phyloP scores from a whole-genome alignment of 495 filamentous ascomycete genomes.

The Aspergillus saccharolyticus region DNA sequence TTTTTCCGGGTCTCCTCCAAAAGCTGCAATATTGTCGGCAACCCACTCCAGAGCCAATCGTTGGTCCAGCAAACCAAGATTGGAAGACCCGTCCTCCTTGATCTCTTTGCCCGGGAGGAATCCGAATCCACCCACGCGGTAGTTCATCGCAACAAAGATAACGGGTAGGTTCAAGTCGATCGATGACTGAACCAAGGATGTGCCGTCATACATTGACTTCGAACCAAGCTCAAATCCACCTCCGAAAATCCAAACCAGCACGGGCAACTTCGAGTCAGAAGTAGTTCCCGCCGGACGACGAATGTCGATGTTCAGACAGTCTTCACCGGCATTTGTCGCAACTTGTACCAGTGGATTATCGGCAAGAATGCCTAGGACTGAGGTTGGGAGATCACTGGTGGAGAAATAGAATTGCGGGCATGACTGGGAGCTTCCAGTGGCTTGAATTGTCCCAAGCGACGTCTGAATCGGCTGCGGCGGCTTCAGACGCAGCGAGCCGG shows the following conservation, averaged over 20 bases:
- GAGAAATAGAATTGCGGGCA: conserved; percentile 51
- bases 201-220: conserved; percentile 55
- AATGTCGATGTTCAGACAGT: conserved; percentile 66
- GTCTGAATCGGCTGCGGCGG: conserved; percentile 50
- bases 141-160: conserved; percentile 71
- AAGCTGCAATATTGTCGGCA: conserved; percentile 49
- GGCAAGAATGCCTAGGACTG: conserved; percentile 48
- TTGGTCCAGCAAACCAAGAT: conserved; percentile 51
- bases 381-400: conserved; percentile 31
- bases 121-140: conserved; percentile 68
- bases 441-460: conserved; percentile 47
- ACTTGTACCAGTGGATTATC: conserved; percentile 56
- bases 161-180: conserved; percentile 55
- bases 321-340: conserved; percentile 45
- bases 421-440: conserved; percentile 41
- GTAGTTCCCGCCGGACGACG: conserved; percentile 54
- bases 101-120: conserved; percentile 69
- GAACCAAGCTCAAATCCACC: conserved; percentile 61
- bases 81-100: conserved; percentile 56
- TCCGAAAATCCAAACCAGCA: conserved; percentile 66
- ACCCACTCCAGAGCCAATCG: conserved; percentile 48
- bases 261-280: conserved; percentile 52
- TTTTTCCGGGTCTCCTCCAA: conserved; percentile 54
- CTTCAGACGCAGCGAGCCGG: conserved; percentile 53
- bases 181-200: conserved; percentile 47